These are phyloP conservation scores for Fusarium scirpi DNA, from an alignment of 2,329 filamentous ascomycete species.

Conservation along the genomic window DNA sequence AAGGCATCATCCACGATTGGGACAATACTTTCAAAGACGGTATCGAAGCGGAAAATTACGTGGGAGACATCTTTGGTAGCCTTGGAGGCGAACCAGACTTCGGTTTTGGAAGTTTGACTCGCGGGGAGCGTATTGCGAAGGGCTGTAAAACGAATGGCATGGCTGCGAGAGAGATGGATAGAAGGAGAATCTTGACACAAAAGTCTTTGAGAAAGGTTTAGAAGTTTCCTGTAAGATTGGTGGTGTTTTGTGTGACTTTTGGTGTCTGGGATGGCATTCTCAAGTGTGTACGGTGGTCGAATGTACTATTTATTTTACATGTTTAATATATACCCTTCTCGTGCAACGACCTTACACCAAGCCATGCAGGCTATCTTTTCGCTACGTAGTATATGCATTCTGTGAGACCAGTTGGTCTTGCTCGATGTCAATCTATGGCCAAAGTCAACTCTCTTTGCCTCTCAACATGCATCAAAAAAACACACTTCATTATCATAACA, in stretches of 20 bases:
- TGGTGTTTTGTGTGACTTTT: background rate
- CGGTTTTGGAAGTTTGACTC: slow-evolving; percentile 64
- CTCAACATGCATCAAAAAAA: background rate
- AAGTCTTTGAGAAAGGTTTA: slow-evolving; percentile 42
- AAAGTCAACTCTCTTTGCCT: background rate
- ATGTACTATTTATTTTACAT: slow-evolving; percentile 2
- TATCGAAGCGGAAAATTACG: slow-evolving; percentile 71
- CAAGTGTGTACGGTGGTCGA: background rate
- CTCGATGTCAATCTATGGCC: background rate
- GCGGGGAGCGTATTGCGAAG: slow-evolving; percentile 50
- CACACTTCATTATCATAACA: background rate
- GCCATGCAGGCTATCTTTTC: background rate
- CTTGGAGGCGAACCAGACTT: slow-evolving; percentile 75
- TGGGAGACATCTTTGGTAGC: slow-evolving; percentile 78
- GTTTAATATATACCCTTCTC: background rate
- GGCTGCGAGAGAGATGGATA: slow-evolving; percentile 48
- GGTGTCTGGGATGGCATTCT: background rate
- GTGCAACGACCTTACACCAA: background rate
- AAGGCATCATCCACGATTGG: slow-evolving; percentile 73
- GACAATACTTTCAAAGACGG: slow-evolving; percentile 67
- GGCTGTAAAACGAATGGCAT: slow-evolving; percentile 34
- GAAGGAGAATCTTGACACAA: slow-evolving; percentile 43
- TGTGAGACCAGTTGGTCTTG: background rate
- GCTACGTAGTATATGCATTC: background rate
- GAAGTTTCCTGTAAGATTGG: background rate